Percentiles rank a stretch among this genome's conserved stretches.
These are phyloP conservation scores for Silene coronaria DNA, from an alignment of 179 eudicot species.

Conservation along the genomic window DNA sequence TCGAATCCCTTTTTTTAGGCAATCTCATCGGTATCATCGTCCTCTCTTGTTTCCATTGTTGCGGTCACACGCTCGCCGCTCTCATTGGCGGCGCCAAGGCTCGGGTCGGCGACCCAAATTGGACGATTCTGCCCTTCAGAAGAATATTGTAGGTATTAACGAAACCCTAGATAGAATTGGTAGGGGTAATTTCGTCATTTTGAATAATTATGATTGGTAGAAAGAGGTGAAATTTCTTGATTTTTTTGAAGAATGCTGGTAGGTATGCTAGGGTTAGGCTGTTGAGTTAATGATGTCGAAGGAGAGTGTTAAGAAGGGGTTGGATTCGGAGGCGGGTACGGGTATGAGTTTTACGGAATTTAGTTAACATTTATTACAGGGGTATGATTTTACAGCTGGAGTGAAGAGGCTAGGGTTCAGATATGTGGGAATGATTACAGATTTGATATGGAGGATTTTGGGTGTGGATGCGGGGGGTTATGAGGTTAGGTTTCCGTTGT, in stretches of 20 bases:
- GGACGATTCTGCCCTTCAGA: slow-evolving; percentile 43
- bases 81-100: slow-evolving; percentile 86
- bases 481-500: slow-evolving; percentile 76
- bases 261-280: slow-evolving; percentile 69
- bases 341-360: slow-evolving; percentile 89
- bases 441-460: slow-evolving; percentile 58
- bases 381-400: slow-evolving; percentile 70
- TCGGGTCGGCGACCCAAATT: slow-evolving; percentile 81
- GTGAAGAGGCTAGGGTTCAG: slow-evolving; percentile 57
- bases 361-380: slow-evolving; percentile 80
- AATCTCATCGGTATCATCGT: slow-evolving; percentile 72
- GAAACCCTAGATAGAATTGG: slow-evolving; percentile 36
- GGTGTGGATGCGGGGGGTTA: slow-evolving; percentile 52
- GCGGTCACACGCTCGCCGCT: slow-evolving; percentile 67
- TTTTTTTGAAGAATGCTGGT: slow-evolving; percentile 60
- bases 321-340: slow-evolving; percentile 67
- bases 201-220: slow-evolving; percentile 96
- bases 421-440: slow-evolving; percentile 94
- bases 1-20: slow-evolving; percentile 72
- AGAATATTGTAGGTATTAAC: slow-evolving; percentile 41
- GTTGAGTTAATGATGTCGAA: slow-evolving; percentile 80
- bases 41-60: slow-evolving; percentile 75
- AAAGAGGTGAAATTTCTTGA: slow-evolving; percentile 65
- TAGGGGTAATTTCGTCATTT: slow-evolving; percentile 31
- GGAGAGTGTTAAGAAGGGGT: slow-evolving; percentile 66